These are phyloP conservation scores for Westerdykella ornata DNA, from an alignment of 2,329 filamentous ascomycete species.

Conservation along the genomic window DNA sequence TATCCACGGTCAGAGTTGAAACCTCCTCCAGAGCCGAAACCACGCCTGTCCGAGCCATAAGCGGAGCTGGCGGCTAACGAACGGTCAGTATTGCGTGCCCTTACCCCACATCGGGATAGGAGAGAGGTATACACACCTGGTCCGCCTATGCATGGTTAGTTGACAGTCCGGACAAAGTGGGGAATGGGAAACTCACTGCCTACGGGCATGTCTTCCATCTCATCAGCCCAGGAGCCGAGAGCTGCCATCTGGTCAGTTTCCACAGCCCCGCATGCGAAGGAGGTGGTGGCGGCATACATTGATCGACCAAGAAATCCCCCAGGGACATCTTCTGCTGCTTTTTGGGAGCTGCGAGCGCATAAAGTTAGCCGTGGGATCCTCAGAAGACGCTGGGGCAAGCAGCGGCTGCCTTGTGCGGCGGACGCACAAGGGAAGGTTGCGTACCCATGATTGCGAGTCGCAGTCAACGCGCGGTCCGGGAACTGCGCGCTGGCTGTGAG, in stretches of 20 bases:
- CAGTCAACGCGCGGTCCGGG: conserved; percentile 33
- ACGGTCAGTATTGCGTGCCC: conserved; percentile 14
- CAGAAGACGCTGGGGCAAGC: conserved; percentile 12
- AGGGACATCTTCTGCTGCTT: conserved; percentile 98
- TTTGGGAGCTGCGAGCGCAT: conserved; percentile 63
- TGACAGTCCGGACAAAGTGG: neutral
- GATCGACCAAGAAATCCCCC: conserved; percentile 88
- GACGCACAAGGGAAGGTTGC: conserved; percentile 24
- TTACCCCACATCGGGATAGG: neutral
- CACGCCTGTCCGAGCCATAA: conserved; percentile 47
- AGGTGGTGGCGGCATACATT: conserved; percentile 57
- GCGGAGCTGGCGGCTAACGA: conserved; percentile 35
- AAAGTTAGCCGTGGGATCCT: conserved; percentile 40
- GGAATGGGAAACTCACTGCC: conserved; percentile 54
- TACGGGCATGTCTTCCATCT: conserved; percentile 82
- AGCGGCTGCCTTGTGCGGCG: conserved; percentile 20
- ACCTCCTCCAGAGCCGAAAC: conserved; percentile 39
- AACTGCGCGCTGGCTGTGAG: conserved; percentile 32
- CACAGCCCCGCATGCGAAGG: conserved; percentile 14
- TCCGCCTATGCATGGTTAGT: conserved; percentile 25
- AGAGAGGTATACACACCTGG: conserved; percentile 20
- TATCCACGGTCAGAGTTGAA: conserved; percentile 37
- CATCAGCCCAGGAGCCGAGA: conserved; percentile 94
- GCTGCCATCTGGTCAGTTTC: conserved; percentile 43
- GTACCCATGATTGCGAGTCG: conserved; percentile 55